Evolutionary conservation across 2,329 filamentous ascomycete species (phyloP).

Genomic region (Clarireedia homoeocarpa): DNA sequence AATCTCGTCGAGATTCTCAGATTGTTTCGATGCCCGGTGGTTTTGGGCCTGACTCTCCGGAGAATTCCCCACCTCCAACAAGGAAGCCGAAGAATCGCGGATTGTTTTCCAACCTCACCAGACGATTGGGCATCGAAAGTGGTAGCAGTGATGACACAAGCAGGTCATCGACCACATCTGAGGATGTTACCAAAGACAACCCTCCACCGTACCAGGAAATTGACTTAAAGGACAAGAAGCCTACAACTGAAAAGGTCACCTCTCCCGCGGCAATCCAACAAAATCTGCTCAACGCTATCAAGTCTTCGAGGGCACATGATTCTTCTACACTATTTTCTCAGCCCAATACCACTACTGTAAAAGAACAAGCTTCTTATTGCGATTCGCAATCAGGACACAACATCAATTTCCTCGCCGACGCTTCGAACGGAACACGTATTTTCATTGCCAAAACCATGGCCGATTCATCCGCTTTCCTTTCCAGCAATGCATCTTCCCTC

Average conservation of each 20-base stretch:
- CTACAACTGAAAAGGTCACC: constrained; percentile 39
- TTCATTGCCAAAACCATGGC: constrained; percentile 56
- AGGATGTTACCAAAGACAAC: constrained; percentile 11
- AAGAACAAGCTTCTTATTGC: constrained; percentile 80
- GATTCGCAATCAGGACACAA: constrained; percentile 69
- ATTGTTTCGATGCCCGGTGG: constrained; percentile 59
- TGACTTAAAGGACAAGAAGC: constrained; percentile 9
- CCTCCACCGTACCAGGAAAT: constrained; percentile 24
- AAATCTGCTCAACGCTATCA: constrained; percentile 70
- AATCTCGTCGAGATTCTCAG: constrained; percentile 33
- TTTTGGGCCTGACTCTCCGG: constrained; percentile 58
- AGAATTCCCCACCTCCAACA: constrained; percentile 35
- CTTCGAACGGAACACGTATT: constrained; percentile 64
- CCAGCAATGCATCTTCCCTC: constrained; percentile 51
- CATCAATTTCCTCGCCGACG: constrained; percentile 61
- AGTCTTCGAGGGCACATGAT: constrained; percentile 69
- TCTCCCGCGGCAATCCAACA: constrained; percentile 55
- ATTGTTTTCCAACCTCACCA: constrained; percentile 59
- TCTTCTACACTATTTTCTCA: constrained; percentile 65
- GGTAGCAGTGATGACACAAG: constrained; percentile 26
- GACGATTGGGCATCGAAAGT: constrained; percentile 59
- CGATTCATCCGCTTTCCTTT: constrained; percentile 49
- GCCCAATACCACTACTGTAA: constrained; percentile 63
- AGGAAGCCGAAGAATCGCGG: constrained; percentile 39
- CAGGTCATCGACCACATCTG: neutral